Evolutionary conservation across 257 asterid species (phyloP).

Genomic region (Apocynum venetum): DNA sequence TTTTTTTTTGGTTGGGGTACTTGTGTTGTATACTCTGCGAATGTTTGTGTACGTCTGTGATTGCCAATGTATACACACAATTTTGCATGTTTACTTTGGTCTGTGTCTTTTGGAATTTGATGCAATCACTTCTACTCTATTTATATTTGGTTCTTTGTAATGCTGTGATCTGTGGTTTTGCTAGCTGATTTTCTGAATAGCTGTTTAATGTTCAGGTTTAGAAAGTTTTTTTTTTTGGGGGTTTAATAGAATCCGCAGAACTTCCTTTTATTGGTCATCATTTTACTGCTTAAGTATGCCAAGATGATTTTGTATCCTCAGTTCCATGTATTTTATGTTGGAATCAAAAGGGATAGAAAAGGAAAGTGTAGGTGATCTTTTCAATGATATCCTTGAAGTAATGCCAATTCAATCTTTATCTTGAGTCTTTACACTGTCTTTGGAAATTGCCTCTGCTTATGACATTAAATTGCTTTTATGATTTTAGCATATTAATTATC

Average conservation of each 20-base stretch:
- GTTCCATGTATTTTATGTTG: background rate
- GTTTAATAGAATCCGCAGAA: too few relatives aligned
- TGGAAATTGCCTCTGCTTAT: background rate
- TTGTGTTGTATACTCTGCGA: background rate
- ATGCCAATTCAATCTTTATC: background rate
- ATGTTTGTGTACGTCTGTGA: background rate
- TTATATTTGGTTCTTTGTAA: background rate
- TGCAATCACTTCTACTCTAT: background rate
- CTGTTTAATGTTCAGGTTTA: background rate
- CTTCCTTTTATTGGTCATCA: background rate
- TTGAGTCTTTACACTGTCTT: background rate
- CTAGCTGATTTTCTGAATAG: conserved; percentile 1
- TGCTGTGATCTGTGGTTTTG: conserved; percentile 14
- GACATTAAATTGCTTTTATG: background rate
- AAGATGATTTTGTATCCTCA: background rate
- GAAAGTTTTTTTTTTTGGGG: too few relatives aligned
- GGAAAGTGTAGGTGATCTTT: background rate
- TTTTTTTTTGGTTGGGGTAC: background rate
- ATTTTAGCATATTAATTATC: background rate
- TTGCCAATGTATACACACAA: background rate
- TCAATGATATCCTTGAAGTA: background rate
- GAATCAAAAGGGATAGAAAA: too few relatives aligned
- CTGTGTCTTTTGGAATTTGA: background rate
- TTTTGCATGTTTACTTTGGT: conserved; percentile 2
- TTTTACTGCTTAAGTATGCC: background rate